Percentiles rank a stretch among this genome's conserved stretches.
Evolutionary conservation across 108 stramenopile species (phyloP).

Genomic region (Fragilaria crotonensis): DNA sequence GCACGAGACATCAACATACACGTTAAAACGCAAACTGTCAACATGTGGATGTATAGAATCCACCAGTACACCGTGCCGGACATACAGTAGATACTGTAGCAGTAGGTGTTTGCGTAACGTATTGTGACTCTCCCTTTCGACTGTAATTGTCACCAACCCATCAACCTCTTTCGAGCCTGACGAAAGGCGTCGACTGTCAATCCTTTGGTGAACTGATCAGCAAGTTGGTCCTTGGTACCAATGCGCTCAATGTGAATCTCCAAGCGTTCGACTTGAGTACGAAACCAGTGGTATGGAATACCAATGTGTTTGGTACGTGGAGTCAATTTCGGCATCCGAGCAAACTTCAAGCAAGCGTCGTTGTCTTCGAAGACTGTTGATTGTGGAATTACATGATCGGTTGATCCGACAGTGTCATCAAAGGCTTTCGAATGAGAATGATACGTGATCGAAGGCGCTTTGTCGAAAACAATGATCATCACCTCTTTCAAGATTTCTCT

Average conservation of each 20-base stretch:
- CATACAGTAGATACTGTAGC: too few relatives aligned
- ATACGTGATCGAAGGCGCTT: neutral
- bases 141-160: neutral
- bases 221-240: too few relatives aligned
- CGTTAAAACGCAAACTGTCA: too few relatives aligned
- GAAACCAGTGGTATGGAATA: slow-evolving; percentile 24
- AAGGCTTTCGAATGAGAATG: too few relatives aligned
- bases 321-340: neutral
- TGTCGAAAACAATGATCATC: neutral
- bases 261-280: neutral
- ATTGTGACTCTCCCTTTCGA: too few relatives aligned
- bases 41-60: too few relatives aligned
- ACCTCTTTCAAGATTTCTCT: slow-evolving; percentile 14
- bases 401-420: neutral
- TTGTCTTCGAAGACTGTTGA: slow-evolving; percentile 10
- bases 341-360: slow-evolving; percentile 13
- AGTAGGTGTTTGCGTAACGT: too few relatives aligned
- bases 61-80: too few relatives aligned
- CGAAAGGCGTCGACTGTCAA: too few relatives aligned
- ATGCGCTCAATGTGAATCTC: neutral
- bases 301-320: slow-evolving; percentile 29
- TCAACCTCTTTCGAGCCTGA: too few relatives aligned
- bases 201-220: too few relatives aligned
- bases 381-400: neutral
- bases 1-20: too few relatives aligned